Evolutionary conservation across 768 basidiomycete genomes (phyloP), one percentile per base, ranked within the genome.

Genomic region (Dacryopinax spathularia): DNA sequence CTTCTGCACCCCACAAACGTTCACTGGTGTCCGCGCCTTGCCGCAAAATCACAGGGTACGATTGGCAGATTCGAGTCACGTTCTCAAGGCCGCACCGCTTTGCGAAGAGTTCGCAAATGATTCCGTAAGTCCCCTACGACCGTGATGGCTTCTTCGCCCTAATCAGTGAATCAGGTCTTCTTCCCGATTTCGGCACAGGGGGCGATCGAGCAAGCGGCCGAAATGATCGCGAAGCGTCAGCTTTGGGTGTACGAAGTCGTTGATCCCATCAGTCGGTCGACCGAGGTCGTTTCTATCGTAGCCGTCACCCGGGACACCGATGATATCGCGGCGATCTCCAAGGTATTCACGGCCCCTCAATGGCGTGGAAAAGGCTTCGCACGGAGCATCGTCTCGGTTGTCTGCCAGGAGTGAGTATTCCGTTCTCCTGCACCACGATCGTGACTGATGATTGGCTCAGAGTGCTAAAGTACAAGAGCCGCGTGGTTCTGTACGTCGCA

Each of bases 401-500:
- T 69, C n/a, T 65, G 64, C 65, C 35, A 65, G 9, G 60, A 64
- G 67, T 67, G 43, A 63, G 67, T 65, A 6, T 60, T 25, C n/a
- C 2, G 16, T 20, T 25, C 12, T 15, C 60, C 48, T 39, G 59
- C 60, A 60, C 37, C 48, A 37, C n/a, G 34, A 27, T 34, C 66
- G 72, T 33, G 66, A 66, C 63, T 61, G 39, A 62, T 62, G 62
- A 62, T 33, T 62, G 64, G 48, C 34, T 31, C 65, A 75, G 81
- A 34, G 71, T 82, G 33, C 66, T 82, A 34, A 69, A 79, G 37
- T 72, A 76, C 34, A 83, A 83, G 66, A 71, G 79, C 16, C 75
- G 69, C 1, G 77, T 89, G 22, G 83, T 83, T 0, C 77, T 89
- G 2, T 90, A 84, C 65, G 87, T 88, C 16, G 87, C 83, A 1